Conservation (phyloP, 2,329 filamentous ascomycete species). For the Cytospora mali region DNA sequence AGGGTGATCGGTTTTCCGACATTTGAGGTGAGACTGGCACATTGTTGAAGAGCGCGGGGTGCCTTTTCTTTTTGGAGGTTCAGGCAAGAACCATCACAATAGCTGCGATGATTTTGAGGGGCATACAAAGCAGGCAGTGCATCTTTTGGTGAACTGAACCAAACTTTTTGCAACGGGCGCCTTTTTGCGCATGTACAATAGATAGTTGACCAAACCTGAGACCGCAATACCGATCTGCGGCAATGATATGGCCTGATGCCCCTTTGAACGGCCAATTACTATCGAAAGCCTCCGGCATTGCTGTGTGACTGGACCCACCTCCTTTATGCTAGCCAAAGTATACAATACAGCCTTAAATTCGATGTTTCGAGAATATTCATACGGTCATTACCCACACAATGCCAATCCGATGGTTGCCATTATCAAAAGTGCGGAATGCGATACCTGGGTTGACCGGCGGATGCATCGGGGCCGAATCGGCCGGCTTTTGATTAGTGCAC, state of each 20-base stretch:
- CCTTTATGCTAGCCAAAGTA: background rate
- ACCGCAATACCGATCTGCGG: constrained; percentile 2
- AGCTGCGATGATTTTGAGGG: too few species aligned
- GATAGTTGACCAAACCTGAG: constrained; percentile 8
- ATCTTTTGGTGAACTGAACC: constrained; percentile 4
- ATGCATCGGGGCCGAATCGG: constrained; percentile 15
- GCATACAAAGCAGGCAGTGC: background rate
- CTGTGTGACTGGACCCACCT: background rate
- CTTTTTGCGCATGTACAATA: constrained; percentile 15
- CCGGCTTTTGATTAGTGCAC: background rate
- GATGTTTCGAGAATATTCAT: too few species aligned
- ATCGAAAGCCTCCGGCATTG: background rate
- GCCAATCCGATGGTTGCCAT: too few species aligned
- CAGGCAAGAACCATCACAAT: background rate
- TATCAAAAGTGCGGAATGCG: background rate
- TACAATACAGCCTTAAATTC: background rate
- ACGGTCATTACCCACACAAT: too few species aligned
- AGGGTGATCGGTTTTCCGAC: constrained; percentile 80
- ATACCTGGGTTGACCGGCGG: background rate
- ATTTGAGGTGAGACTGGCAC: constrained; percentile 35
- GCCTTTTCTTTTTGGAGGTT: background rate
- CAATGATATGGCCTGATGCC: constrained; percentile 16
- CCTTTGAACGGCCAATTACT: background rate
- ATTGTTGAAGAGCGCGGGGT: background rate
- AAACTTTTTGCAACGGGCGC: constrained; percentile 5